phyloP scores from a whole-genome alignment of 768 basidiomycete genomes.

The Russula ochroleuca region DNA sequence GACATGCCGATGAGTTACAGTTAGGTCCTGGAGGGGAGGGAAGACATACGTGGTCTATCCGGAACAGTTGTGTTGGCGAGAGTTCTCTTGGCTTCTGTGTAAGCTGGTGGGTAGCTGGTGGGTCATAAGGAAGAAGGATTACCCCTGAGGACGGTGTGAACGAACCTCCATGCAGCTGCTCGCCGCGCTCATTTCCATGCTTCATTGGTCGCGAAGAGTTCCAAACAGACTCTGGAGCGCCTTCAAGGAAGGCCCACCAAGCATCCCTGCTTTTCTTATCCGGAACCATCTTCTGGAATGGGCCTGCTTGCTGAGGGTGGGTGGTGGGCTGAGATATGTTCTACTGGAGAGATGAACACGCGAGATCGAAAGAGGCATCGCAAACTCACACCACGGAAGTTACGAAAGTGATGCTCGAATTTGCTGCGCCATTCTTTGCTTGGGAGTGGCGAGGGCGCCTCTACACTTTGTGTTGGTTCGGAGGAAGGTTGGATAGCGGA shows the following conservation, averaged over 20 bases:
- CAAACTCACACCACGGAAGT: slow-evolving; percentile 55
- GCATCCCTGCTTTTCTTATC: slow-evolving; percentile 66
- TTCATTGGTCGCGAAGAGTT: slow-evolving; percentile 45
- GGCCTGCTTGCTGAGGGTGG: slow-evolving; percentile 39
- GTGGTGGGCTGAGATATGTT: slow-evolving; percentile 63
- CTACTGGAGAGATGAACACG: slow-evolving; percentile 36
- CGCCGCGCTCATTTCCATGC: slow-evolving; percentile 27
- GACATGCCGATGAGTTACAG: slow-evolving; percentile 26
- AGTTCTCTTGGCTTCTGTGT: slow-evolving; percentile 40
- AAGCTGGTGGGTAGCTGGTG: slow-evolving; percentile 8
- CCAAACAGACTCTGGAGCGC: slow-evolving; percentile 67
- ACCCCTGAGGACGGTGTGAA: slow-evolving; percentile 20
- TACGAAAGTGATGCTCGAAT: slow-evolving; percentile 56
- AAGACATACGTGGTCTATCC: slow-evolving; percentile 61
- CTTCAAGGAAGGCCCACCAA: slow-evolving; percentile 78
- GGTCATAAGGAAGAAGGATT: not conserved
- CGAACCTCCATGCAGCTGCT: slow-evolving; percentile 2
- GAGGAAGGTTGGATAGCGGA: slow-evolving; percentile 20
- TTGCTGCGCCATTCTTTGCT: slow-evolving; percentile 60
- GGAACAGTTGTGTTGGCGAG: slow-evolving; percentile 50
- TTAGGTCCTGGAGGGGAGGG: not conserved
- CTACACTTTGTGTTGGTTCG: slow-evolving; percentile 27
- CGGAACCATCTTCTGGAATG: slow-evolving; percentile 46
- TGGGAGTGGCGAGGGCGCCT: slow-evolving; percentile 45
- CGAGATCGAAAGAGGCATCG: not conserved